These are phyloP conservation scores for Colletotrichum brevisporum DNA, from an alignment of 2,329 filamentous ascomycete species.

Conservation along the genomic window DNA sequence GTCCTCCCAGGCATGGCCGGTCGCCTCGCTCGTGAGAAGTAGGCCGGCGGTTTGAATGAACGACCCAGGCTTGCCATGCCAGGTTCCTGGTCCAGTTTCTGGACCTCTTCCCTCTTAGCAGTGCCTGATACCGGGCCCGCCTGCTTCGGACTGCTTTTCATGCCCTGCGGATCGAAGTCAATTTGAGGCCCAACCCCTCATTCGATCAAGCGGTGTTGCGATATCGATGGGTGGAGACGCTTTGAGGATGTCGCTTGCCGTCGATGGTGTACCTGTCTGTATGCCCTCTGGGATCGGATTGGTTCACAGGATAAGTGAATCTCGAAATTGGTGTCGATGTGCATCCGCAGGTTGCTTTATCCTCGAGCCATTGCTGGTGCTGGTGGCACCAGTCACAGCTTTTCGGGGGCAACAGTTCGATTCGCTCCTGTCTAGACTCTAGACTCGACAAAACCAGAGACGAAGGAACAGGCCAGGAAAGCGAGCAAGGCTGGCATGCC, in stretches of 20 bases:
- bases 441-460: background rate
- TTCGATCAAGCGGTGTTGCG: background rate
- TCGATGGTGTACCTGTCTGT: background rate
- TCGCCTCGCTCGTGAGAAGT: conserved; percentile 59
- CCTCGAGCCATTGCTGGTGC: no score
- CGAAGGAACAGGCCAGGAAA: conserved; percentile 13
- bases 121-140: background rate
- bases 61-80: conserved; percentile 64
- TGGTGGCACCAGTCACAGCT: no score
- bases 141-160: background rate
- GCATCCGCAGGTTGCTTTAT: no score
- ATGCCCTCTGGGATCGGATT: no score
- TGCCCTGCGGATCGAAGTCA: conserved; percentile 3
- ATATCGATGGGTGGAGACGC: background rate
- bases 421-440: no score
- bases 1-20: conserved; percentile 60
- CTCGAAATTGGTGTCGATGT: background rate
- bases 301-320: no score
- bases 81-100: conserved; percentile 22
- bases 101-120: conserved; percentile 13
- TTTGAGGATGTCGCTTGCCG: background rate
- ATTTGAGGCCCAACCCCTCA: background rate
- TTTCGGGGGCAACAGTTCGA: no score
- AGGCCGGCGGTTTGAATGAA: conserved; percentile 63
- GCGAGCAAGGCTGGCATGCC: background rate